Percentiles rank a stretch among this genome's conserved stretches.
Conservation (phyloP, 768 basidiomycete species). For the Rhizopogon roseolus region DNA sequence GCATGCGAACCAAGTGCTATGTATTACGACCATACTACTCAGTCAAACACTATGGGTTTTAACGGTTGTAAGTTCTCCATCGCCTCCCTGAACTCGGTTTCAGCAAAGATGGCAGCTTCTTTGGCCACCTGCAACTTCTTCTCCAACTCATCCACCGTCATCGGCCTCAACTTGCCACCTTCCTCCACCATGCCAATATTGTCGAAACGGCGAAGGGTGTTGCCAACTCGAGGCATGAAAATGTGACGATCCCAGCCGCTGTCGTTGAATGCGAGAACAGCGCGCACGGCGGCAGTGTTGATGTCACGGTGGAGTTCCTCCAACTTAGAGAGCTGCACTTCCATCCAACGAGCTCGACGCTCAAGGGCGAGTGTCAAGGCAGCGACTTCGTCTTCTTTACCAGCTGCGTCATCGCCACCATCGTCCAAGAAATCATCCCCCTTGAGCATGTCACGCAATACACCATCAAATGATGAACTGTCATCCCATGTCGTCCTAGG, state of each 20-base stretch:
- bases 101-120: constrained; percentile 66
- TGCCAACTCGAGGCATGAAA: constrained; percentile 66
- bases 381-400: constrained; percentile 80
- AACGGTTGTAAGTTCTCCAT: constrained; percentile 65
- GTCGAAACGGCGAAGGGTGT: constrained; percentile 66
- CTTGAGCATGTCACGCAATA: constrained; percentile 82
- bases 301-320: constrained; percentile 89
- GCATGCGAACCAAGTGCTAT: neutral
- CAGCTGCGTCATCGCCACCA: constrained; percentile 54
- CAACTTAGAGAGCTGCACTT: constrained; percentile 82
- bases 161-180: constrained; percentile 37
- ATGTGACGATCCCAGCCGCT: constrained; percentile 74
- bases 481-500: constrained; percentile 90
- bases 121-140: constrained; percentile 66
- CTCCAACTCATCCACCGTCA: constrained; percentile 72
- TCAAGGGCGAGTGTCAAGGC: constrained; percentile 80
- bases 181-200: constrained; percentile 52
- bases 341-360: constrained; percentile 91
- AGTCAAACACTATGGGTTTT: constrained; percentile 40
- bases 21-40: neutral
- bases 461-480: constrained; percentile 83
- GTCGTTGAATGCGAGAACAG: constrained; percentile 80
- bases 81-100: constrained; percentile 67
- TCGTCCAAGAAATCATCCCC: constrained; percentile 86
- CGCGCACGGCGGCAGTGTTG: constrained; percentile 81